These are phyloP conservation scores for Pyrenochaeta sp. DNA, from an alignment of 2,329 filamentous ascomycete genomes.

Conservation along the genomic window DNA sequence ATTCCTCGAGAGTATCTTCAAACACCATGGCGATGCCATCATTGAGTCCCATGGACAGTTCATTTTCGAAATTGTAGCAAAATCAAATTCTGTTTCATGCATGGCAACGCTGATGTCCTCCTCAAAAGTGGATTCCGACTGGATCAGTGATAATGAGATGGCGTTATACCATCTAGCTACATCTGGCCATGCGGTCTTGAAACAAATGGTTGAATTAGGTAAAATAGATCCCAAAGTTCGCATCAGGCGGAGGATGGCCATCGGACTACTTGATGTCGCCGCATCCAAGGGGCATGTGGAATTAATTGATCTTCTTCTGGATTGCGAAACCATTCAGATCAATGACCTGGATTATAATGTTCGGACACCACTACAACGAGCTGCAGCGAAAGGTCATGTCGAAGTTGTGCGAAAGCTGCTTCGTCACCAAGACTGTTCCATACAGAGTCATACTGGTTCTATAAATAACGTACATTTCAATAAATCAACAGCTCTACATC, in stretches of 20 bases:
- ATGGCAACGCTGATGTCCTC: no score
- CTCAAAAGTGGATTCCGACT: no score
- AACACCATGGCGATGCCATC: no score
- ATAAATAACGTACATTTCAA: rapidly evolving
- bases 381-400: background rate
- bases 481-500: background rate
- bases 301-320: background rate
- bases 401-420: background rate
- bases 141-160: no score
- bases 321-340: background rate
- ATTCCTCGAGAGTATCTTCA: no score
- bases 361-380: background rate
- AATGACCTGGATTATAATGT: background rate
- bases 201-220: background rate
- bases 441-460: background rate
- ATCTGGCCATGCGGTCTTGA: no score
- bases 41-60: no score
- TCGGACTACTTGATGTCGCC: background rate
- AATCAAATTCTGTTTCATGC: no score
- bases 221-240: background rate
- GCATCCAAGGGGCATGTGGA: background rate
- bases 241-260: background rate
- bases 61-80: no score
- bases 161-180: no score
- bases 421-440: background rate